Percentiles rank a stretch among this genome's conserved stretches.
phyloP scores from a whole-genome alignment of 805 yeast genomes.

The Sugiyamaella qingdaonensis region DNA sequence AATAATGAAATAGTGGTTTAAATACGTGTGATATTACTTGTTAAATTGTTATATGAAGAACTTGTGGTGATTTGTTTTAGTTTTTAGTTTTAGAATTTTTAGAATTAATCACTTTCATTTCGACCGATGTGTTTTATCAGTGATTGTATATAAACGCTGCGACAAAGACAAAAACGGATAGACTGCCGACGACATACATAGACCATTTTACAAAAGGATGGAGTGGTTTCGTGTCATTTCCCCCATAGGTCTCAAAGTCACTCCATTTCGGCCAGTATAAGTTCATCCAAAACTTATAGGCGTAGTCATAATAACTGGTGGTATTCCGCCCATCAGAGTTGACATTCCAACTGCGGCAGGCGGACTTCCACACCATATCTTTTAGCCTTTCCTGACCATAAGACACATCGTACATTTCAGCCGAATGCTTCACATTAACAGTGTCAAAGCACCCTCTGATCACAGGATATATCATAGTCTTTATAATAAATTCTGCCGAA shows the following conservation, averaged over 20 bases:
- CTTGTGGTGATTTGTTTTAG: no score
- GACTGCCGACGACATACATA: background rate
- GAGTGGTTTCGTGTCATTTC: background rate
- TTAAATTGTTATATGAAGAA: background rate
- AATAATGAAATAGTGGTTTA: background rate
- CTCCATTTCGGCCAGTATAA: background rate
- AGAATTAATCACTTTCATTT: no score
- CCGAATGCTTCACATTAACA: slow-evolving; percentile 14
- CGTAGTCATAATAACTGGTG: background rate
- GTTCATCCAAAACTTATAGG: slow-evolving; percentile 1
- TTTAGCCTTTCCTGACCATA: slow-evolving; percentile 6
- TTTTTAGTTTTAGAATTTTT: no score
- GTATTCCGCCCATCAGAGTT: slow-evolving; percentile 14
- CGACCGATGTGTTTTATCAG: no score
- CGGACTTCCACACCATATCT: slow-evolving; percentile 10
- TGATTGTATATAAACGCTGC: no score
- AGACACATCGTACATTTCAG: slow-evolving; percentile 10
- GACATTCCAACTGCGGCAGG: slow-evolving; percentile 17
- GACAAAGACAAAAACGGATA: no score
- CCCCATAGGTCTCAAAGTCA: background rate
- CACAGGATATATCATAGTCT: slow-evolving; percentile 14
- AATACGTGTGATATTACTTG: background rate
- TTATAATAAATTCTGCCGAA: slow-evolving; percentile 14
- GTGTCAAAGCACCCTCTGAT: slow-evolving; percentile 3
- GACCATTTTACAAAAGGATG: background rate